Base-by-base conservation (phyloP, 2,329 filamentous ascomycete genomes). In the Exophiala mesophila region DNA sequence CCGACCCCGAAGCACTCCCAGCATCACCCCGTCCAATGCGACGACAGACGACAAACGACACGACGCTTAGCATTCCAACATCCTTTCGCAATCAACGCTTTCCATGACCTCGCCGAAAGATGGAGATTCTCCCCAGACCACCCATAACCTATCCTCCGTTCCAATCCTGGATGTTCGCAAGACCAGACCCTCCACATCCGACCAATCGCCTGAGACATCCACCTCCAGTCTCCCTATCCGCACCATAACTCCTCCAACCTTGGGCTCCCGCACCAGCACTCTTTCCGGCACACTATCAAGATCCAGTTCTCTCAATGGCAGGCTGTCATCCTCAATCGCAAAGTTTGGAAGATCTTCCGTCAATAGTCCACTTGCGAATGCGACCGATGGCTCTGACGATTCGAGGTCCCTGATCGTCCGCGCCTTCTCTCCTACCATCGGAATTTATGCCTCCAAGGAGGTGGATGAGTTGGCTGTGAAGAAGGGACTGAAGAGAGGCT, bases 401-500 rank as follows among this genome's bases (percentile, higher is more conserved):
- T 69, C 74, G 37, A 67, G 76, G 42, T 73, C 74, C 21, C 69
- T 95, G 36, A 82, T 97, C 31, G 72, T 94, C 40, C 82, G 83
- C 45, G 83, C 88, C 2, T 95, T 95, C 61, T 86, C 90, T 10
- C 94, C 92, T 1, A 85, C 92, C 50, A 80, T 98, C 33, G 86
- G 85, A 5, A 78, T 98, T 19, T 83, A 89, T 55, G 79, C 88
- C n/a, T 95, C 90, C 10, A 70, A 77, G 12, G 90, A 97, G 59
- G 92, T 88, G 1, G 85, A 96, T 59, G 76, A 82, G 44, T 67
- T 98, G 45, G 75, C 88, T 41, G 74, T 73, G 45, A 81, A 84
- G 51, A 98, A 98, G 66, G 94, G 94, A 0, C 86, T 97, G 53
- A 71, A 78, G 28, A 76, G 80, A 32, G 89, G 90, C 0, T 72